Evolutionary conservation across 768 basidiomycete genomes (phyloP), one percentile per base, ranked within the genome.

Genomic region (Termitomyces sp.): DNA sequence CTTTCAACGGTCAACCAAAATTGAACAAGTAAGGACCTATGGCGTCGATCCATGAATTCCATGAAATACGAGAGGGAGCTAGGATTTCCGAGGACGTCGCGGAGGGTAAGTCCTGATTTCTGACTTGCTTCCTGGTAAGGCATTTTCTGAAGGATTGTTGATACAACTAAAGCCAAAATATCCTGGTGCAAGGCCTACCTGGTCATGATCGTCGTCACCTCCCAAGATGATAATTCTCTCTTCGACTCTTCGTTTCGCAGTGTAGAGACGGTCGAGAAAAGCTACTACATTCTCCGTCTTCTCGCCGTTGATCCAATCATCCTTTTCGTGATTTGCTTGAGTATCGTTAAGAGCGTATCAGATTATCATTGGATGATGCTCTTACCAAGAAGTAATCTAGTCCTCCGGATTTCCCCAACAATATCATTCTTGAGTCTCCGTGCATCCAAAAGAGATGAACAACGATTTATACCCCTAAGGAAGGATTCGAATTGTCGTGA

Each of bases 1-100:
- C 92, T 93, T 73, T 99, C 94, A 2, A 98, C 92, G 0, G 94
- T 93, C 1, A 98, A 77, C 96, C 96, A 98, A 72, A 98, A 99
- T 62, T 98, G 96, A 3, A 97, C 92, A 10, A 93, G 83, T 13
- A 92, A 67, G 13, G 94, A 90, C 31, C 89, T 84, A 59, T 85
- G 81, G 8, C 90, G 83, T 15, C 97, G 83, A 64, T 98, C 97
- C 92, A 98, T 95, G 65, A 92, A 97, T 74, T 99, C 97, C 87
- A 98, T 94, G 74, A 96, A 92, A 69, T 97, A 96, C 2, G 92
- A 93, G 2, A 98, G 80, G 0, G 94, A 93, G 37, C 86, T 88
- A 0, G 96, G 95, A 63, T 93, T 94, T 24, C 86, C 77, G 3
- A 99, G 83, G 51, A 98, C 81, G 53, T 93, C 89, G 39, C 90